Base-by-base conservation (phyloP, 1,284 basidiomycete species). In the Moniliophthora roreri region DNA sequence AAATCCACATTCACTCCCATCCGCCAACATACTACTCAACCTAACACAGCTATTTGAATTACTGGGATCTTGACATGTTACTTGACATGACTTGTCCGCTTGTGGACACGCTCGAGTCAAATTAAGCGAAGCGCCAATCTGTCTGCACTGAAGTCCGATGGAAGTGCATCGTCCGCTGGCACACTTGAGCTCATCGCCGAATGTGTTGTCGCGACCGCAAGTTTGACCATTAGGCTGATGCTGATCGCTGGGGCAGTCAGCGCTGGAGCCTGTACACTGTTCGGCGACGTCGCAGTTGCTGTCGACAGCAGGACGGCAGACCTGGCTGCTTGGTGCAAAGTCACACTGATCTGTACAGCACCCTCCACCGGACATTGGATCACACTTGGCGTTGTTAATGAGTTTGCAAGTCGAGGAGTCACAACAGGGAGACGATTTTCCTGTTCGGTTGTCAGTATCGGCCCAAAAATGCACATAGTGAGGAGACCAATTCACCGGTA, bases 131-230 rank as follows among this genome's bases (percentile, higher is more conserved):
- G 81, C 72, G 2, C 93, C 92, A 42, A 86, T 80, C 35, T 73
- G 78, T 66, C 84, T 79, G 67, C 93, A 97, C 83, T 97, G 94
- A 58, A 75, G 85, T 88, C 85, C 77, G 21, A 88, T 70, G 20
- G 87, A 91, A 15, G 93, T 95, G 70, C 93, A 96, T 48, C 80
- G 73, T 7, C 94, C 93, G 59, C 81, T 85, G 0, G 93, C 92
- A 69, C 94, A 95, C 18, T 80, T 77, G 32, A 94, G 70, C 23
- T 83, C 84, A 54, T 77, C 70, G 32, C 65, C 60, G 28, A 11
- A 11, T 6, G 28, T 32, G 28, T 11, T 32, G 28, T 32, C 28
- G 7, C 28, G 28, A 15, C 90, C 90, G 62, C 90, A 92, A 51
- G 75, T 79, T 66, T 80, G 72, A 26, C 91, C 92, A 66, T 95